Percentiles rank a stretch among this genome's conserved stretches.
These are phyloP conservation scores for Neonectria punicea DNA, from an alignment of 2,329 filamentous ascomycete genomes.

Conservation along the genomic window DNA sequence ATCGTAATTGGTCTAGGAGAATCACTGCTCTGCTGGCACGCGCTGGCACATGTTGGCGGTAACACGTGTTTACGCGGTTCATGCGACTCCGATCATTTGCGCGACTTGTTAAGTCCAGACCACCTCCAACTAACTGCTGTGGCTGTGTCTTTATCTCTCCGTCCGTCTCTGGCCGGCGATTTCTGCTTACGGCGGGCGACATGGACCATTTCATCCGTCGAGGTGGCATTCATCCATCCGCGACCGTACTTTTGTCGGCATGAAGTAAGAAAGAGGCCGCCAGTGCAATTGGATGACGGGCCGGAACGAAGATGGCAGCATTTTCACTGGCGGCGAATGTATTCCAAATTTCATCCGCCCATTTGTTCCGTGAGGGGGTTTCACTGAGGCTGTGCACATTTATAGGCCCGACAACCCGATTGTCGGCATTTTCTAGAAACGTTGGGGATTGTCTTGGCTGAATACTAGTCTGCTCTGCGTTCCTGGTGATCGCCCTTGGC, in stretches of 20 bases:
- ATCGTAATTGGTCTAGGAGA: neutral
- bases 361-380: neutral
- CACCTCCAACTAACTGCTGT: neutral
- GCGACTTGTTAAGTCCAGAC: neutral
- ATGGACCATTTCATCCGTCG: neutral
- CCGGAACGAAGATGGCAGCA: no score
- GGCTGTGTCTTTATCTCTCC: neutral
- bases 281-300: no score
- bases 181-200: neutral
- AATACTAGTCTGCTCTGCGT: neutral
- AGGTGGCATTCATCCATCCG: neutral
- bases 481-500: neutral
- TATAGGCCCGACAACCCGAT: neutral
- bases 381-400: neutral
- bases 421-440: neutral
- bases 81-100: neutral
- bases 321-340: no score
- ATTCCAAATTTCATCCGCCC: no score
- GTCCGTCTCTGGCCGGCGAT: neutral
- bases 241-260: neutral
- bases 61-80: neutral
- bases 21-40: neutral
- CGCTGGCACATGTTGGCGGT: neutral
- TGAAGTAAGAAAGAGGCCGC: neutral
- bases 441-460: neutral